A percentile compares a stretch with the other conserved stretches of the same genome.
phyloP scores from a whole-genome alignment of 805 yeast genomes.

The Saturnispora hagleri region DNA sequence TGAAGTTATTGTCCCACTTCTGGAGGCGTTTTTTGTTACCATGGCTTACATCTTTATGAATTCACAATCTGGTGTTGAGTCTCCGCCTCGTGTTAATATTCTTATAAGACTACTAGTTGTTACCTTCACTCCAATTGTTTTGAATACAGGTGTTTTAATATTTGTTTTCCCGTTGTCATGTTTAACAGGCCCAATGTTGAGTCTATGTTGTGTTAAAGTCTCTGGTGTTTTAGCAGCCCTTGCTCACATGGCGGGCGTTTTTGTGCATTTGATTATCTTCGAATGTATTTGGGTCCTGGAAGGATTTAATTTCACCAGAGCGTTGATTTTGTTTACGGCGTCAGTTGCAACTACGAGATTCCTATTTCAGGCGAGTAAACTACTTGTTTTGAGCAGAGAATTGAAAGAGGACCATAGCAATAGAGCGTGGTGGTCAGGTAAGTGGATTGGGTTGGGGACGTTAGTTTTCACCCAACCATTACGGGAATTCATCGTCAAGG shows the following conservation, averaged over 20 bases:
- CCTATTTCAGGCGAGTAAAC: conserved; percentile 26
- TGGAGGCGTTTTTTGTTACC: conserved; percentile 60
- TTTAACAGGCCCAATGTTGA: conserved; percentile 30
- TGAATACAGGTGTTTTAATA: conserved; percentile 29
- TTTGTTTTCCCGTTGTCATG: conserved; percentile 30
- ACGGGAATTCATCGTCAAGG: conserved; percentile 38
- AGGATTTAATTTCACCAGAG: conserved; percentile 32
- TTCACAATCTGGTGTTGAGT: conserved; percentile 72
- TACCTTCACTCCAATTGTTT: conserved; percentile 38
- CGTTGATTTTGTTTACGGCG: conserved; percentile 33
- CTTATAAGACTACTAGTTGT: conserved; percentile 51
- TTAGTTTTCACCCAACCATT: conserved; percentile 34
- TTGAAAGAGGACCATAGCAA: conserved; percentile 32
- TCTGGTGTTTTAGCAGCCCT: conserved; percentile 33
- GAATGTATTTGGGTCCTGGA: conserved; percentile 33
- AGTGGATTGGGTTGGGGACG: conserved; percentile 34
- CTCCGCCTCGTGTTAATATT: conserved; percentile 45
- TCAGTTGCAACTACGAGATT: conserved; percentile 31
- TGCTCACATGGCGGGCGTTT: conserved; percentile 30
- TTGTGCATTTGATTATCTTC: conserved; percentile 28
- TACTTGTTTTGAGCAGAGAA: conserved; percentile 34
- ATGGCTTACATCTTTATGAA: conserved; percentile 74
- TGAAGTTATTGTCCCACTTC: conserved; percentile 65
- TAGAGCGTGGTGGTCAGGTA: conserved; percentile 48
- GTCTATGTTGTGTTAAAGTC: conserved; percentile 26